Evolutionary conservation across 192 early-diverging fungal species (phyloP).

Genomic region (Neocallimastix lanati): DNA sequence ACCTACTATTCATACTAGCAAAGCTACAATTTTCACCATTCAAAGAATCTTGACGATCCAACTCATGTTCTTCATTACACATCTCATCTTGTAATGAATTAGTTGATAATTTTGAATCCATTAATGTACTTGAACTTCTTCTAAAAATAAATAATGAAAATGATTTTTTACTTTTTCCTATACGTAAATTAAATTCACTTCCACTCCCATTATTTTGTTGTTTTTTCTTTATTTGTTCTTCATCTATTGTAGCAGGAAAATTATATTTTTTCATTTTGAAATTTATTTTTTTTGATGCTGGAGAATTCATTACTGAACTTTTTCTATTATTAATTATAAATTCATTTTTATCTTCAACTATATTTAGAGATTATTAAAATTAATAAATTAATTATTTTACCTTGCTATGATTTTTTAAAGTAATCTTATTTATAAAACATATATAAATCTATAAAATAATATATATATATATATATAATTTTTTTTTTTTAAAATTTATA

Average conservation of each 20-base stretch:
- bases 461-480: no score
- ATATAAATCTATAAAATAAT: no score
- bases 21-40: not conserved
- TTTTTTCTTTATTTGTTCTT: not conserved
- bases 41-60: not conserved
- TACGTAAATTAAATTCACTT: not conserved
- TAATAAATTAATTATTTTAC: no score
- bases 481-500: no score
- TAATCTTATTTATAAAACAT: no score
- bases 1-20: not conserved
- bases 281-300: not conserved
- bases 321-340: not conserved
- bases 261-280: not conserved
- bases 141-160: not conserved
- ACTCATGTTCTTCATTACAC: not conserved
- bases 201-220: not conserved
- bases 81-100: not conserved
- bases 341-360: no score
- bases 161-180: not conserved
- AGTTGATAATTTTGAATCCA: not conserved
- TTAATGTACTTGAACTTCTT: not conserved
- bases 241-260: not conserved
- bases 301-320: not conserved
- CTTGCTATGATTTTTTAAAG: no score
- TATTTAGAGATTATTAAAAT: no score